These are phyloP conservation scores for Elymus sibiricus DNA, from an alignment of 176 grass and related monocot genomes.

Conservation along the genomic window DNA sequence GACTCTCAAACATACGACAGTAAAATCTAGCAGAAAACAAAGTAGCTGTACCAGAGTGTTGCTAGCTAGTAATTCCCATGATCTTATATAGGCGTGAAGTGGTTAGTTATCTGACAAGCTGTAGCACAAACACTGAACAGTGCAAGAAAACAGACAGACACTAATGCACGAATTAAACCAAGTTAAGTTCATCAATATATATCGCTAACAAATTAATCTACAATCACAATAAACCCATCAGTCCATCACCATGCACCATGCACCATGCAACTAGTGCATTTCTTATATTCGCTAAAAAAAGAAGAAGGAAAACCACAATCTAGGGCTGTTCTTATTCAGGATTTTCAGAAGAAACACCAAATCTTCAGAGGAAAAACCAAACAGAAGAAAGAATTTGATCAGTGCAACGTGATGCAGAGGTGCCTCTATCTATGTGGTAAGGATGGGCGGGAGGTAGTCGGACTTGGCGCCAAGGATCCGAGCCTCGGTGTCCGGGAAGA, in stretches of 20 bases:
- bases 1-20: too few species aligned
- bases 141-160: background rate
- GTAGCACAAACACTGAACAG: background rate
- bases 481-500: slow-evolving; percentile 77
- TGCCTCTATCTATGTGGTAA: slow-evolving; percentile 59
- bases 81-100: background rate
- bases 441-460: slow-evolving; percentile 70
- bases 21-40: background rate
- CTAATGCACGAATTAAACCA: background rate
- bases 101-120: background rate
- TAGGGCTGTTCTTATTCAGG: slow-evolving; percentile 20
- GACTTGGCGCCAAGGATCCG: slow-evolving; percentile 70
- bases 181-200: background rate
- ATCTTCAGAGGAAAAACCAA: slow-evolving; percentile 1
- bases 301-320: background rate
- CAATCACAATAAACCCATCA: background rate
- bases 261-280: background rate
- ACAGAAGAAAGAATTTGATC: background rate
- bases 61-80: background rate
- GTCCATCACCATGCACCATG: background rate
- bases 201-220: background rate
- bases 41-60: too few species aligned
- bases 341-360: slow-evolving; percentile 7
- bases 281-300: background rate
- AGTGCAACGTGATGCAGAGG: background rate